Evolutionary conservation across 352 stramenopile species (phyloP).

Genomic region (Thraustochytrium striatum): DNA sequence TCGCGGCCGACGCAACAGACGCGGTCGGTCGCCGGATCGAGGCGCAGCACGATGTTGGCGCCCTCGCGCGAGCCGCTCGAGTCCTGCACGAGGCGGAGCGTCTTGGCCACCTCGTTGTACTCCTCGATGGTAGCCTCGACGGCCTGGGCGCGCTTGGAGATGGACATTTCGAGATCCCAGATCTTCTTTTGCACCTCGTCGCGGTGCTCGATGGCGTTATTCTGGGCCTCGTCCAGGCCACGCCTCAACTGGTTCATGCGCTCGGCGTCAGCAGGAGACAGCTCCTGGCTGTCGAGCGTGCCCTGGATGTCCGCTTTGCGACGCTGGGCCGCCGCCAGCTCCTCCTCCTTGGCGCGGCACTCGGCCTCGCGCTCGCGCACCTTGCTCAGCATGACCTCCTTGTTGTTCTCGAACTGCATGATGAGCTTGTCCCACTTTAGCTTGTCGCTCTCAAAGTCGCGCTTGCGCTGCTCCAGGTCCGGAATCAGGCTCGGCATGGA

Average conservation of each 20-base stretch:
- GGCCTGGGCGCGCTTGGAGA: constrained; percentile 4
- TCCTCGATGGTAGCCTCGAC: constrained; percentile 17
- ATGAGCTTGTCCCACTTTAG: constrained; percentile 39
- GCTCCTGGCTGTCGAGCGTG: constrained; percentile 61
- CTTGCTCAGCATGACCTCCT: constrained; percentile 36
- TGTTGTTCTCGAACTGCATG: constrained; percentile 32
- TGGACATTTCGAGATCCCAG: constrained; percentile 15
- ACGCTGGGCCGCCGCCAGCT: constrained; percentile 58
- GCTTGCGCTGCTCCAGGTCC: constrained; percentile 35
- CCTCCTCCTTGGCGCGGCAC: constrained; percentile 52
- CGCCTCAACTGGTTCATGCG: constrained; percentile 63
- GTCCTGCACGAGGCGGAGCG: constrained; percentile 1
- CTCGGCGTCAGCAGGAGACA: constrained; percentile 64
- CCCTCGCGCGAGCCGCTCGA: not conserved
- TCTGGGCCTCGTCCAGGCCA: not conserved
- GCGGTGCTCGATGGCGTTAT: constrained; percentile 14
- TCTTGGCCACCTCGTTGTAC: constrained; percentile 21
- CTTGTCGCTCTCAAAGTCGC: constrained; percentile 41
- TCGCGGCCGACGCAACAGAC: not conserved
- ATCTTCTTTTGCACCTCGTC: constrained; percentile 47
- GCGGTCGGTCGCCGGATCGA: not conserved
- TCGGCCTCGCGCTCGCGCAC: constrained; percentile 35
- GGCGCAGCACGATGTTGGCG: constrained; percentile 24
- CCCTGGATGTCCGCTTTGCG: constrained; percentile 64
- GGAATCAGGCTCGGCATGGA: not conserved